Evolutionary conservation across 495 filamentous ascomycete species (phyloP).

Genomic region (Haplographium delicatum): DNA sequence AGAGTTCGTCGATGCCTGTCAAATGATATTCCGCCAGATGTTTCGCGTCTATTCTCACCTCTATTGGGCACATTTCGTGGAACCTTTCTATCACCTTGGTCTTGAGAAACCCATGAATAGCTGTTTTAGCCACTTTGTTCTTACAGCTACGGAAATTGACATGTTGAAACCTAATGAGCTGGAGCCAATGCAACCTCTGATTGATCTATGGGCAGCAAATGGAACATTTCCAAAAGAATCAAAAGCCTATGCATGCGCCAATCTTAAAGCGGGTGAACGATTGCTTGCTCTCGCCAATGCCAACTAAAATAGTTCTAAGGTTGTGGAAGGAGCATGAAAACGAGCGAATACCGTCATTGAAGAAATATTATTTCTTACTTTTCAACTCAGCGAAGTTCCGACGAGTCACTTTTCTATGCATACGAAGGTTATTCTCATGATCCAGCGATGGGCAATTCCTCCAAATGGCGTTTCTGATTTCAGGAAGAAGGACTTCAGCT

Average conservation of each 20-base stretch:
- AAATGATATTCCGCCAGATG: conserved; percentile 93
- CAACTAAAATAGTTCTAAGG: neutral
- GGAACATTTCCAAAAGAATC: conserved; percentile 73
- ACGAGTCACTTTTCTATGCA: neutral
- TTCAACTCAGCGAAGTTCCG: neutral
- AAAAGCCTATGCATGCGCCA: conserved; percentile 52
- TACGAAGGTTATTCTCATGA: conserved; percentile 1
- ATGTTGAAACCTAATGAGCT: conserved; percentile 78
- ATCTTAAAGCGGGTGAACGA: conserved; percentile 31
- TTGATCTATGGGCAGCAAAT: conserved; percentile 82
- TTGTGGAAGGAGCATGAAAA: neutral
- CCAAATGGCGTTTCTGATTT: conserved; percentile 9
- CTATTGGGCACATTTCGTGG: conserved; percentile 77
- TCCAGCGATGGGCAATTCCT: conserved; percentile 8
- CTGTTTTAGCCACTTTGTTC: conserved; percentile 89
- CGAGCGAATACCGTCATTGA: too few relatives aligned
- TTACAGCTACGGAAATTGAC: conserved; percentile 78
- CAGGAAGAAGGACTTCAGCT: neutral
- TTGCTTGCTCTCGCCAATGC: conserved; percentile 18
- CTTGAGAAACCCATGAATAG: conserved; percentile 86
- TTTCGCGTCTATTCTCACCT: conserved; percentile 93
- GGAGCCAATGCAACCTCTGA: conserved; percentile 89
- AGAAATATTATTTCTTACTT: neutral
- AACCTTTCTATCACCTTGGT: conserved; percentile 79
- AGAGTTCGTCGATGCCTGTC: conserved; percentile 77